Evolutionary conservation across 148 eudicot species (phyloP).

Genomic region (Rhododendron vialii): DNA sequence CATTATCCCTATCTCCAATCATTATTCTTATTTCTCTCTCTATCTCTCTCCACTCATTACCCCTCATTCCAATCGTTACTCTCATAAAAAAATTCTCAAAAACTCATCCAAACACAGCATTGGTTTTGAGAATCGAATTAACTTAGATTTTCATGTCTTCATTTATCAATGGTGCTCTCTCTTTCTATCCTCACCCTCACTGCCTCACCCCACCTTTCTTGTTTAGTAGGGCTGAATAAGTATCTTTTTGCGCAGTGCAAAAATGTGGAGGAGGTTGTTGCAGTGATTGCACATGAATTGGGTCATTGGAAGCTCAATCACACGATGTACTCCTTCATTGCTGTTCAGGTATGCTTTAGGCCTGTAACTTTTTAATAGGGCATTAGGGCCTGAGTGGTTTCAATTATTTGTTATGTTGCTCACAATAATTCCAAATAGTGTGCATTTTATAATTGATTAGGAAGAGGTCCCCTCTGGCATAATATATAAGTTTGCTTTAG

Average conservation of each 20-base stretch:
- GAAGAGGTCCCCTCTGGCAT: not conserved
- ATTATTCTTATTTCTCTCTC: no score
- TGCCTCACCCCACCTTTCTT: not conserved
- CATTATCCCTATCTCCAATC: no score
- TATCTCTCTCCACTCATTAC: no score
- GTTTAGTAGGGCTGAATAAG: not conserved
- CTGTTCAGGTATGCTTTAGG: slow-evolving; percentile 71
- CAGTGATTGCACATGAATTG: slow-evolving; percentile 97
- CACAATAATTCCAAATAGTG: not conserved
- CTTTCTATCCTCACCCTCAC: not conserved
- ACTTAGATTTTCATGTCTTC: not conserved
- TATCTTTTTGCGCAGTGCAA: slow-evolving; percentile 63
- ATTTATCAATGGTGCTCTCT: not conserved
- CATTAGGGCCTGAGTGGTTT: not conserved
- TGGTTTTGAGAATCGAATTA: not conserved
- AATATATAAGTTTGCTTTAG: not conserved
- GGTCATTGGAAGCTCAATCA: slow-evolving; percentile 99
- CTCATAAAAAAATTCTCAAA: no score
- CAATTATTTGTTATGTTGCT: not conserved
- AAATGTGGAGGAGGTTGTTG: slow-evolving; percentile 88
- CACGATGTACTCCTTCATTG: slow-evolving; percentile 89
- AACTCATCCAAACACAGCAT: no score
- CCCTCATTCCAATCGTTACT: no score
- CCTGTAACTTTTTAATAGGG: not conserved
- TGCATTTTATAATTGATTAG: not conserved